phyloP scores from a whole-genome alignment of 73 alveolate species.

The Paramecium octaurelia region DNA sequence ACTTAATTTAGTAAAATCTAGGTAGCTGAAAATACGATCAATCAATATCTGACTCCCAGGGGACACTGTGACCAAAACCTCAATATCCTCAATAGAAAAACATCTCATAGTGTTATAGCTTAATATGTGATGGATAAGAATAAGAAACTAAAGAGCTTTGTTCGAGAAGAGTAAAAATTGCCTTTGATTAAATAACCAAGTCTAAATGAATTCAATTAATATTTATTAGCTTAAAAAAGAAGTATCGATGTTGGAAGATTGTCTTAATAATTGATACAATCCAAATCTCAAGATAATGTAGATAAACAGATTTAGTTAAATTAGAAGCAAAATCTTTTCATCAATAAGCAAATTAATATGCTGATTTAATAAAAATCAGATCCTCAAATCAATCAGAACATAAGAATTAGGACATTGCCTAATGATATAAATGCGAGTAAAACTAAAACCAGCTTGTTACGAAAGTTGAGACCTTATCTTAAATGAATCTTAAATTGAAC shows the following conservation, averaged over 20 bases:
- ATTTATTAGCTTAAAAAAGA: not conserved
- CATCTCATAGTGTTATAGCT: conserved; percentile 20
- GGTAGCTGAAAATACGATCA: not conserved
- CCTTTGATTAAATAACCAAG: not conserved
- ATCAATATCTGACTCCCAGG: not conserved
- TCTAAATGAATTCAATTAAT: not conserved
- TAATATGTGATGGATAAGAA: not conserved
- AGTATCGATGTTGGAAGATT: not conserved
- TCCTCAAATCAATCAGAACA: not conserved
- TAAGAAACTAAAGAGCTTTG: not conserved
- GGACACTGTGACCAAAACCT: not conserved
- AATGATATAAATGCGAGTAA: not conserved
- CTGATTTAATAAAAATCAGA: not conserved
- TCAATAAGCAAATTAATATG: not conserved
- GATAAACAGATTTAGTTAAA: not conserved
- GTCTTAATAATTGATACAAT: not conserved
- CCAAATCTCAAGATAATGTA: not conserved
- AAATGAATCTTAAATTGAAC: not conserved
- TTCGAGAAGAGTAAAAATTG: not conserved
- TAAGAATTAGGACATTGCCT: not conserved
- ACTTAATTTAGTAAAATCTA: not conserved
- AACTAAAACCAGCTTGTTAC: not conserved
- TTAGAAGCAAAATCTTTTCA: not conserved
- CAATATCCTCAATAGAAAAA: not conserved
- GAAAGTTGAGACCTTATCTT: not conserved